Percentiles rank a stretch among this genome's conserved stretches.
Evolutionary conservation across 202 grass and related monocot genomes (phyloP).

Genomic region (Carex arenaria): DNA sequence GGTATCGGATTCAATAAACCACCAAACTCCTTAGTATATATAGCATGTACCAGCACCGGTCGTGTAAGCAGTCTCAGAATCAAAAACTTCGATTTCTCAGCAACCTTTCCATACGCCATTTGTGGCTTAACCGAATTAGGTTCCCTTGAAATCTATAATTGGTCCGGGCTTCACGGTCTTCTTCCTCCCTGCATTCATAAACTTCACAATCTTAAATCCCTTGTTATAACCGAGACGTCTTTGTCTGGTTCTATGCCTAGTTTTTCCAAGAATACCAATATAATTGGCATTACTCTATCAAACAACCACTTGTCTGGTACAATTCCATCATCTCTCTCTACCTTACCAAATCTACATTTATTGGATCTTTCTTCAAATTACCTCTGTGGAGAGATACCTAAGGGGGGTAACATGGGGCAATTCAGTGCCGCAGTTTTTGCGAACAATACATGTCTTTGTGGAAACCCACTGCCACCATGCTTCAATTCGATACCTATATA

Average conservation of each 20-base stretch:
- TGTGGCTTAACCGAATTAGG: conserved; percentile 26
- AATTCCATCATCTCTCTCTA: background rate
- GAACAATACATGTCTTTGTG: too few relatives aligned
- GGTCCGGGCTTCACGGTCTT: conserved; percentile 30
- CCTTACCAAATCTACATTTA: background rate
- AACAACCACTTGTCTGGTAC: background rate
- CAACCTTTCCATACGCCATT: conserved; percentile 29
- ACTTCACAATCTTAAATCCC: conserved; percentile 14
- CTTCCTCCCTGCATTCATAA: conserved; percentile 31
- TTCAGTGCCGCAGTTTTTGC: too few relatives aligned
- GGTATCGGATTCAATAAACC: too few relatives aligned
- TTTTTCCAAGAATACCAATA: background rate
- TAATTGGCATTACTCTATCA: background rate
- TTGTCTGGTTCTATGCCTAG: conserved; percentile 25
- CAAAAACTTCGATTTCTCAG: background rate
- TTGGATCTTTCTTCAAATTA: too few relatives aligned
- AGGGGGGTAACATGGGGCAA: too few relatives aligned
- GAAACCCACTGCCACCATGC: too few relatives aligned
- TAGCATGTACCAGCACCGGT: background rate
- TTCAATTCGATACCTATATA: too few relatives aligned
- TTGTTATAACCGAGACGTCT: conserved; percentile 30
- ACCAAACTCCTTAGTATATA: too few relatives aligned
- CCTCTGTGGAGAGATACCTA: too few relatives aligned
- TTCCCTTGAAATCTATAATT: background rate
- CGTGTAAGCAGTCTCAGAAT: conserved; percentile 22